Percentiles rank a stretch among this genome's conserved stretches.
Conservation (phyloP, 2,329 filamentous ascomycete species). For the Cordyceps cicadae region DNA sequence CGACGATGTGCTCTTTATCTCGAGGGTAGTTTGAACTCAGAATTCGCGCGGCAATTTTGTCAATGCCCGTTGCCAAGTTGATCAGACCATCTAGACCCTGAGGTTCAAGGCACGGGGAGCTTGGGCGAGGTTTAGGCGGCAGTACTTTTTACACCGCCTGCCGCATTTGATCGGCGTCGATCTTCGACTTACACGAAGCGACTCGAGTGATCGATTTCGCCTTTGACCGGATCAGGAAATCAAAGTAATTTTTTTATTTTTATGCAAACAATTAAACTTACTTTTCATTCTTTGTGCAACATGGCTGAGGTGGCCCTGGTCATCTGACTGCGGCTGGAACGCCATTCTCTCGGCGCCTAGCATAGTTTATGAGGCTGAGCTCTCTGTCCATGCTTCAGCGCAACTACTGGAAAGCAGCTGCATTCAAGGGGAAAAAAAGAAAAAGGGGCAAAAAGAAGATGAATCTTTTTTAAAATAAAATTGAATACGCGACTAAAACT, state of each 20-base stretch:
- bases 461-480: background rate
- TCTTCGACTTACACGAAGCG: background rate
- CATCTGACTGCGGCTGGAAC: slow-evolving; percentile 1
- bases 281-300: no score
- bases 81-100: no score
- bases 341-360: slow-evolving; percentile 3
- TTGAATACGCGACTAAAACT: background rate
- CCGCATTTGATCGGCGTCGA: background rate
- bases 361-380: background rate
- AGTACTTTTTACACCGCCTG: slow-evolving; percentile 10
- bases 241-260: background rate
- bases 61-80: background rate
- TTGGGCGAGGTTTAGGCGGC: slow-evolving; percentile 5
- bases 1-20: background rate
- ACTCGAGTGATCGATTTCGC: background rate
- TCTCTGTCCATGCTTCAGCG: background rate
- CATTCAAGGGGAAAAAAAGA: background rate
- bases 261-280: background rate
- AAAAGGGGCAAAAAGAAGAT: background rate
- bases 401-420: background rate
- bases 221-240: background rate
- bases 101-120: background rate
- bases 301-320: background rate
- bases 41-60: slow-evolving; percentile 4
- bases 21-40: background rate